Base-by-base conservation (phyloP, 179 eudicot species). In the Beta lomatogona region DNA sequence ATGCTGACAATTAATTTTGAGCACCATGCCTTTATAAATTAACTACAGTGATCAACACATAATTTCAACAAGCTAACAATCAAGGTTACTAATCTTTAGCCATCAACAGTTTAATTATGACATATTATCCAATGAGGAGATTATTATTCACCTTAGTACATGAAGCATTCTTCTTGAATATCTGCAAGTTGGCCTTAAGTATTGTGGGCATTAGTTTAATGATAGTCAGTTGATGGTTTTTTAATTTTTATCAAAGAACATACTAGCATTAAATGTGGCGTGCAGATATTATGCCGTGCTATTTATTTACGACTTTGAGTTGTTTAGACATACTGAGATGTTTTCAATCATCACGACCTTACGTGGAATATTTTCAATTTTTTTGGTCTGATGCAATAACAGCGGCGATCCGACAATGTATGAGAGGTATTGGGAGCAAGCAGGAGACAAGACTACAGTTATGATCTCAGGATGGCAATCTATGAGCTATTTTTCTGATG, bases 321-420 rank as follows among this genome's bases (percentile, higher is more conserved):
- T 48, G 53, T 80, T 36, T 64, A 25, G 70, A 45, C 19, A 63
- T 15, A 22, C 77, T 59, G 53, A 61, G 69, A 59, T 46, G 2
- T 71, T 65, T 53, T 36, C 61, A 69, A 70, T 46, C 48, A 69
- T 80, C 74, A 61, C 31, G 41, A 28, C 54, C 68, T 76, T 59
- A 80, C 10, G 2, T 57, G 73, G 68, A 31, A 6, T 46, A 9
- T 50, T 10, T 57, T 46, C 19, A 28, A 19, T 57, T 68, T 58
- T 70, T 0, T 54, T 14, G 44, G 54, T 75, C 6, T 67, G 76
- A 44, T 45, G 46, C 63, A 58, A 67, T 75, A 68, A 57, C 89
- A 96, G 99, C 80, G 99, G 98, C 3, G 98, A 96, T 87, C 98
- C 99, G 41, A 94, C 97, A 81, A 93, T 94, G 98, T 94, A 94